Base-by-base conservation (phyloP, 129 eudicot genomes). In the Scalesia atractyloides region DNA sequence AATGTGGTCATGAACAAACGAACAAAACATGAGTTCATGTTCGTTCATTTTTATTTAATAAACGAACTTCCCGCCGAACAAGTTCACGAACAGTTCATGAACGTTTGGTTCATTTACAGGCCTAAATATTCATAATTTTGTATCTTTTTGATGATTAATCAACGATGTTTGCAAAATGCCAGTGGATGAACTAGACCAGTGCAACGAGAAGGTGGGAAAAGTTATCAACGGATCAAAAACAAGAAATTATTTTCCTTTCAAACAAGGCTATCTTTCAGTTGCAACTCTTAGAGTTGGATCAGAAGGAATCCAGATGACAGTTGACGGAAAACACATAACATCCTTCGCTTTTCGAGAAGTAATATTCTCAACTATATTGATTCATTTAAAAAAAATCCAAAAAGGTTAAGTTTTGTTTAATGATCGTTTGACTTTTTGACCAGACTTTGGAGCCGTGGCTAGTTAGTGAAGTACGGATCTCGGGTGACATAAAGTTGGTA, bases 381-480 rank as follows among this genome's bases (percentile, higher is more conserved):
- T 62, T 39, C 57, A 1, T 47, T 47, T 6, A 7, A 10, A 24
- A 24, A 1, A 58, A 24, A 19, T 9, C n/a, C 54, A 41, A 59
- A 13, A 30, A 39, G 1, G 9, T 26, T 62, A 4, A 41, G 34
- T 4, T 17, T 64, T 62, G 5, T 17, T 44, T 63, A 20, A 30
- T 64, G 66, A 17, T 51, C 36, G 30, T 39, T 16, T 70, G 68
- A 53, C 47, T 63, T 54, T 46, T 9, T 30, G 4, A 16, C 5
- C 82, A 94, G 99, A 88, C 89, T 57, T 80, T 94, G 94, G 99
- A 94, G 84, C 97, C 99, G 3, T 94, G 99, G 97, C 91, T 90
- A 69, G 91, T 94, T 59, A 83, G 91, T 70, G 97, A 94, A 83
- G 84, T 90, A 64, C 83, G 86, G 77, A 90, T 94, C 68, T 86